Evolutionary conservation across 2,329 filamentous ascomycete species (phyloP), one percentile per base, ranked within the genome.

Genomic region (Falciphora oryzae): DNA sequence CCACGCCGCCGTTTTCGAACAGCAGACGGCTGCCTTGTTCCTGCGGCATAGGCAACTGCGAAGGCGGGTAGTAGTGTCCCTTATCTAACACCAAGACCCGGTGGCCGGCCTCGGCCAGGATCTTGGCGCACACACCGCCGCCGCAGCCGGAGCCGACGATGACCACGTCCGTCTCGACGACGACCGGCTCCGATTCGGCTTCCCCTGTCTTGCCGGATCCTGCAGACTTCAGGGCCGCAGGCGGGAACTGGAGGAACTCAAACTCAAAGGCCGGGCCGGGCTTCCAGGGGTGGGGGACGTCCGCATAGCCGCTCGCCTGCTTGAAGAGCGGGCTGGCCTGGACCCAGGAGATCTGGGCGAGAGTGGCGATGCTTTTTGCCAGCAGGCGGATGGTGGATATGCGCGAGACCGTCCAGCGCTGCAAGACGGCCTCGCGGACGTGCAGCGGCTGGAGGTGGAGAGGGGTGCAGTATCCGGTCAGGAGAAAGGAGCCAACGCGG

Each of bases 131-230:
- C 0, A 97, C 92, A 13, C 83, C 91, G 57, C 91, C 93, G 67
- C 93, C 93, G 70, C 91, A 96, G 32, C 93, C 93, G 53, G 91
- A 95, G 2, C 93, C 93, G 27, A 97, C 83, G 65, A 97, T 87
- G 57, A 96, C 86, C 0, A 96, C 86, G 74, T 97, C 94, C 0
- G 90, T 89, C 64, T 92, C 86, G 56, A 96, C 78, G 3, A 82
- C 81, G 67, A 88, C 85, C 0, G 85, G 79, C 5, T 80, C 66
- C 32, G 63, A 67, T 5, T 71, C 68, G n/a, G 69, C 68, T 7
- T 72, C 73, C 2, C 71, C 63, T 2, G 35, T 57, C 4, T 50
- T 1, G 10, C 22, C 53, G 18, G 62, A 18, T 7, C 29, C 66
- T 2, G 29, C 31, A 16, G 18, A 22, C 18, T 29, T 22, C 31